These are phyloP conservation scores for Lentinula aciculospora DNA, from an alignment of 768 basidiomycete species.

Conservation along the genomic window DNA sequence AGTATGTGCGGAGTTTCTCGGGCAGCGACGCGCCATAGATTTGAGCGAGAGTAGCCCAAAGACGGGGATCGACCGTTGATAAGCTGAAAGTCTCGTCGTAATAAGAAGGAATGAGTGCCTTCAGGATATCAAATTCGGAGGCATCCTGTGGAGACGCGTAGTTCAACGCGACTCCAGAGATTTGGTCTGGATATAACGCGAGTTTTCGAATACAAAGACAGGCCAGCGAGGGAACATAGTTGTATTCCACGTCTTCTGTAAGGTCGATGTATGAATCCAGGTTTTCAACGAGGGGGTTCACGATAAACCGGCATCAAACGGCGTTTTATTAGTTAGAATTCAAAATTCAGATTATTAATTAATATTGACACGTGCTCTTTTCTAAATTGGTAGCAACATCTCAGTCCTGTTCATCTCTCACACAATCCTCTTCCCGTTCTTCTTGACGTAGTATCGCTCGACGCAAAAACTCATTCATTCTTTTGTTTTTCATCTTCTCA, in stretches of 20 bases:
- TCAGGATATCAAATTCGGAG: conserved; percentile 26
- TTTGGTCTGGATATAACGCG: conserved; percentile 7
- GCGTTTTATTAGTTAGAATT: no score
- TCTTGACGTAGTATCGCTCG: conserved; percentile 1
- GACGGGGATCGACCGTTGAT: conserved; percentile 40
- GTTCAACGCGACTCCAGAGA: conserved; percentile 1
- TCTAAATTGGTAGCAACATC: not conserved
- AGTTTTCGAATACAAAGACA: conserved; percentile 9
- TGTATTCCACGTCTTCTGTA: not conserved
- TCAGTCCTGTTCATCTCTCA: not conserved
- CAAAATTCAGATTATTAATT: not conserved
- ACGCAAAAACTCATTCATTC: conserved; percentile 17
- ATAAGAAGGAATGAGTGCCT: conserved; percentile 32
- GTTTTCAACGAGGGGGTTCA: no score
- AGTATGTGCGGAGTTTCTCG: conserved; percentile 27
- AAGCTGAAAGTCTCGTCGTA: conserved; percentile 15
- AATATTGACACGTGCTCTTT: not conserved
- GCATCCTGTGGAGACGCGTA: not conserved
- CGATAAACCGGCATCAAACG: not conserved
- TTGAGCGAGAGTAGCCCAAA: conserved; percentile 62
- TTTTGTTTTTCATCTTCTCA: conserved; percentile 22
- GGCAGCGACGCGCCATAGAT: conserved; percentile 50
- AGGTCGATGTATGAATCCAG: not conserved
- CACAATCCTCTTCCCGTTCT: not conserved
- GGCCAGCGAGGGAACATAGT: conserved; percentile 7